These are phyloP conservation scores for Debaryomyces nepalensis DNA, from an alignment of 1,139 yeast species.

Conservation along the genomic window DNA sequence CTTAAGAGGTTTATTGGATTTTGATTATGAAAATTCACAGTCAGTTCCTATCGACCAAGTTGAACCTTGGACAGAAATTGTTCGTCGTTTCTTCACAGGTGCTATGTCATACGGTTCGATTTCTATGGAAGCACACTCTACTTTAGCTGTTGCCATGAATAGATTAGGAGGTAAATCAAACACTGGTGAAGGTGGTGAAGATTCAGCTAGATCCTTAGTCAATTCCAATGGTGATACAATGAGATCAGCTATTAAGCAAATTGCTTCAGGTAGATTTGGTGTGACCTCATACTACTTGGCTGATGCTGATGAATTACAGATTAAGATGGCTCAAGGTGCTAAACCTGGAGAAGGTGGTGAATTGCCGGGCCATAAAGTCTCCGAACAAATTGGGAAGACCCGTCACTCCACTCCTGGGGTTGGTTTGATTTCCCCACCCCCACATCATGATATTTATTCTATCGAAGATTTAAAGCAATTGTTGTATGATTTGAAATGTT, in stretches of 20 bases:
- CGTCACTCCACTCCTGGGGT: conserved; percentile 98
- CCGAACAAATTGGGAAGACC: conserved; percentile 86
- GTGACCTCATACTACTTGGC: conserved; percentile 93
- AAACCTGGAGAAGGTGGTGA: conserved; percentile 99
- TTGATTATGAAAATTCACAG: conserved; percentile 71
- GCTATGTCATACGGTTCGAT: conserved; percentile 99
- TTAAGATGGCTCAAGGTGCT: conserved; percentile 99
- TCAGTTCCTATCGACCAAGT: conserved; percentile 96
- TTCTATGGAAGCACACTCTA: conserved; percentile 97
- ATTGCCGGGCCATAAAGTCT: conserved; percentile 93
- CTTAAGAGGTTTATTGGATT: conserved; percentile 88
- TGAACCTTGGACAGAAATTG: conserved; percentile 99
- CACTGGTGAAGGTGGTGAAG: conserved; percentile 99
- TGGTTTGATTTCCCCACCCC: conserved; percentile 97
- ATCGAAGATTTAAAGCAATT: conserved; percentile 97
- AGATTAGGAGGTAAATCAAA: conserved; percentile 96
- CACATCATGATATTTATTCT: conserved; percentile 97
- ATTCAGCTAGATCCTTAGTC: conserved; percentile 83
- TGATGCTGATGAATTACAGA: conserved; percentile 97
- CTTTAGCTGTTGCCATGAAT: conserved; percentile 98
- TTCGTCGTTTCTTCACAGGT: conserved; percentile 95
- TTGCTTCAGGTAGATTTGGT: conserved; percentile 98
- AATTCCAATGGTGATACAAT: conserved; percentile 91
- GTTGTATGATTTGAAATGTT: conserved; percentile 93
- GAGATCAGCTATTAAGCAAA: conserved; percentile 97